A percentile compares a stretch with the other conserved stretches of the same genome.
These are phyloP conservation scores for Fusarium udum DNA, from an alignment of 2,329 filamentous ascomycete species.

Conservation along the genomic window DNA sequence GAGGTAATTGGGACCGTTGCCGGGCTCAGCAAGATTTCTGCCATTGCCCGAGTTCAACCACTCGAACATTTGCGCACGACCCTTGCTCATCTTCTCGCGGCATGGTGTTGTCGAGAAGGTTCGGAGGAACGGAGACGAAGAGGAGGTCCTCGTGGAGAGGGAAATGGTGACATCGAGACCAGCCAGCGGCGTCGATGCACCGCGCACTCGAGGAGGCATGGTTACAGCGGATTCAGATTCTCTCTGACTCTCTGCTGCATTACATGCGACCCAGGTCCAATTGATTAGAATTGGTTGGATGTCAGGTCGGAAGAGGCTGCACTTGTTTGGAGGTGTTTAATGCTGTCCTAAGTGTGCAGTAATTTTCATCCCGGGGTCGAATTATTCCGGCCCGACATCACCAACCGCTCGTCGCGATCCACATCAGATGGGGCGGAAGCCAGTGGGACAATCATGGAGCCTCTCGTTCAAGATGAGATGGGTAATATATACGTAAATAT, in stretches of 20 bases:
- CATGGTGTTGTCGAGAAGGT: conserved; percentile 54
- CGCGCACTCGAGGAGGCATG: conserved; percentile 49
- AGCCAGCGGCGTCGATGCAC: conserved; percentile 44
- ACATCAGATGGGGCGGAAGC: neutral
- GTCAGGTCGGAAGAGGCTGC: conserved; percentile 20
- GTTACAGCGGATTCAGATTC: conserved; percentile 30
- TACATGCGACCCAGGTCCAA: conserved; percentile 39
- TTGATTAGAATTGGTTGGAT: conserved; percentile 39
- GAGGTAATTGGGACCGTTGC: conserved; percentile 51
- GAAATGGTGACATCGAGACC: conserved; percentile 43
- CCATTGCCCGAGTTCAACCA: conserved; percentile 49
- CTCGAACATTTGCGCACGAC: conserved; percentile 50
- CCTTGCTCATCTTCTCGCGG: conserved; percentile 50
- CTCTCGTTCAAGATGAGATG: neutral
- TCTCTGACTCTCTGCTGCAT: conserved; percentile 33
- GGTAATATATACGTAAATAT: too few species aligned
- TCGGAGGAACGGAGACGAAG: conserved; percentile 38
- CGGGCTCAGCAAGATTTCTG: conserved; percentile 37
- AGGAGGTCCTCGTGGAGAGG: conserved; percentile 14
- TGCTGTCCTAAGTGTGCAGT: conserved; percentile 6
- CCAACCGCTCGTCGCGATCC: neutral
- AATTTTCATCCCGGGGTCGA: conserved; percentile 36
- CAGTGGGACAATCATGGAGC: neutral
- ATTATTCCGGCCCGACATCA: conserved; percentile 12
- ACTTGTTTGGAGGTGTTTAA: conserved; percentile 23